These are phyloP conservation scores for Toxicodendron radicans DNA, from an alignment of 345 rosid species.

Conservation along the genomic window DNA sequence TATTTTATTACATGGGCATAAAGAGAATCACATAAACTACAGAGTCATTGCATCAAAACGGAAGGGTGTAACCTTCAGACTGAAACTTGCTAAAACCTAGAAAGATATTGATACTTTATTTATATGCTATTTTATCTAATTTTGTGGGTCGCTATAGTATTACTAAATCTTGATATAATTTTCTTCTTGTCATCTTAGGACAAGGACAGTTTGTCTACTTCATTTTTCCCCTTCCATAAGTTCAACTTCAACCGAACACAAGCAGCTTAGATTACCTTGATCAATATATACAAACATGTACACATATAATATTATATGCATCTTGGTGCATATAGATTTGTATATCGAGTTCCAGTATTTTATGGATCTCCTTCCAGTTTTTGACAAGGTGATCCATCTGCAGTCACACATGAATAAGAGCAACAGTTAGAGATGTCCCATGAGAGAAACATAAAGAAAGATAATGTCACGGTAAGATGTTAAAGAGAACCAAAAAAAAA, in stretches of 20 bases:
- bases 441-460: not conserved
- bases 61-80: not conserved
- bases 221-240: not conserved
- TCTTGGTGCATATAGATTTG: not conserved
- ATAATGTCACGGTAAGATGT: no score
- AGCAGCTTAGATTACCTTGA: not conserved
- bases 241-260: not conserved
- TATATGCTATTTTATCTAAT: not conserved
- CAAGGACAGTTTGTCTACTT: not conserved
- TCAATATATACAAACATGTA: not conserved
- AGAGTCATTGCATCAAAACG: no score
- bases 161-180: not conserved
- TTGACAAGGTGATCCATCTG: not conserved
- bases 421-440: not conserved
- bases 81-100: not conserved
- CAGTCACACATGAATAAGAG: not conserved
- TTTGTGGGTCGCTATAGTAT: not conserved
- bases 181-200: not conserved
- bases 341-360: not conserved
- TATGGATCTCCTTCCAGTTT: not conserved
- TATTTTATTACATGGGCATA: no score
- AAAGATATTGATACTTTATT: not conserved
- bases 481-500: no score
- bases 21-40: no score
- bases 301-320: not conserved